Evolutionary conservation across 2,329 filamentous ascomycete genomes (phyloP), one percentile per base, ranked within the genome.

Genomic region (Acrodontium crateriforme): DNA sequence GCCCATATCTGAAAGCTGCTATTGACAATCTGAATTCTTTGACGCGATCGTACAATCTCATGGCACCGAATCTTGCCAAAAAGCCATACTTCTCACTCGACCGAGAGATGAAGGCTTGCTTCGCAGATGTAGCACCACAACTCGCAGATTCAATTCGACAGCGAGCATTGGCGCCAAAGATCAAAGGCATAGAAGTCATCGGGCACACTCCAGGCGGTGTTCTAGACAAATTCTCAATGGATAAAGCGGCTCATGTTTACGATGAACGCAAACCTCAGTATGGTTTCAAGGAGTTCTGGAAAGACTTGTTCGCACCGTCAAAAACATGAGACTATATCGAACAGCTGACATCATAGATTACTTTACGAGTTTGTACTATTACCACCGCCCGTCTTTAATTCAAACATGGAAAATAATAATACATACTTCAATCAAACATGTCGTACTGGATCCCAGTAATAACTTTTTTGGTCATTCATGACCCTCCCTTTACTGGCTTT

Each of bases 21-120:
- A 69, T 98, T 39, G 67, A 69, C 25, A 73, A 81, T 31, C 70
- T 95, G 31, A 95, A 95, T 54, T 55, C 59, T 16, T 64, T 91
- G 26, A 78, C 83, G 6, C 71, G 89, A 15, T 80, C 80, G 9
- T 98, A 98, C 61, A 95, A 95, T 45, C 69, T 95, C 3, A 87
- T 92, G 74, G 87, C 89, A 0, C 89, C 89, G 0, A 77, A 83
- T 30, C 65, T 93, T 2, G 85, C 87, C 2, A 91, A 89, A 56
- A 93, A 93, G 53, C 82, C 87, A 0, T 95, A 95, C 53, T 84
- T 83, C 47, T 75, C 67, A 2, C 69, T 95, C 6, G 71, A 84
- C 24, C 72, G 87, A 26, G 89, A 98, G 55, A 64, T 95, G 10
- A 67, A 65, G 16, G 64, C 70, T 3, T 94, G 85, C 50, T 95